phyloP scores from a whole-genome alignment of 352 stramenopile species.

The Pythium apleroticum region DNA sequence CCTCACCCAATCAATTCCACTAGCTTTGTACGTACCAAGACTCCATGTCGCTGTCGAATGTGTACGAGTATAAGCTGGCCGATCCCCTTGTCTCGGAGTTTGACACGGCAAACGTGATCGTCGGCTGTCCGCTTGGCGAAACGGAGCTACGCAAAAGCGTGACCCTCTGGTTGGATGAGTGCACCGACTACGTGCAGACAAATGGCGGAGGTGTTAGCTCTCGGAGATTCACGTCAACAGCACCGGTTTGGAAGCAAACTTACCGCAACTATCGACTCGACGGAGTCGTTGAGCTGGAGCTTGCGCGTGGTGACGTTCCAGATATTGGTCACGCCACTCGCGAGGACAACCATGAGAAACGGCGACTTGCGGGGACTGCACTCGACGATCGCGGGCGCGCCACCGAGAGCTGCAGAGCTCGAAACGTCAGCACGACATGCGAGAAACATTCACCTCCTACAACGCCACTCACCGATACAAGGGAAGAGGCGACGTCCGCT shows the following conservation, averaged over 20 bases:
- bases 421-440: background rate
- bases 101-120: conserved; percentile 82
- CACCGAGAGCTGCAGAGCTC: conserved; percentile 50
- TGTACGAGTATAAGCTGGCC: conserved; percentile 76
- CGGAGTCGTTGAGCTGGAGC: conserved; percentile 52
- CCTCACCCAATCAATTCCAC: background rate
- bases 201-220: background rate
- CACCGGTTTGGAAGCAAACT: background rate
- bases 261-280: conserved; percentile 65
- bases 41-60: conserved; percentile 69
- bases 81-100: conserved; percentile 45
- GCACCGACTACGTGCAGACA: conserved; percentile 20
- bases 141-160: conserved; percentile 76
- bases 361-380: conserved; percentile 60
- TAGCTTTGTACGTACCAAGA: conserved; percentile 52
- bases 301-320: conserved; percentile 62
- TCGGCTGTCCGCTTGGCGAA: conserved; percentile 64
- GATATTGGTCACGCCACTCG: conserved; percentile 62
- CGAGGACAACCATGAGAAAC: conserved; percentile 74
- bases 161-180: conserved; percentile 36
- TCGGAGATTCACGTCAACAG: too few species aligned
- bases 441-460: background rate
- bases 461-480: conserved; percentile 56
- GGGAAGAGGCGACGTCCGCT: conserved; percentile 75
- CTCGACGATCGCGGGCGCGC: conserved; percentile 62